Percentiles rank a stretch among this genome's conserved stretches.
Evolutionary conservation across 2,329 filamentous ascomycete genomes (phyloP).

Genomic region (Leptodontidium sp.): DNA sequence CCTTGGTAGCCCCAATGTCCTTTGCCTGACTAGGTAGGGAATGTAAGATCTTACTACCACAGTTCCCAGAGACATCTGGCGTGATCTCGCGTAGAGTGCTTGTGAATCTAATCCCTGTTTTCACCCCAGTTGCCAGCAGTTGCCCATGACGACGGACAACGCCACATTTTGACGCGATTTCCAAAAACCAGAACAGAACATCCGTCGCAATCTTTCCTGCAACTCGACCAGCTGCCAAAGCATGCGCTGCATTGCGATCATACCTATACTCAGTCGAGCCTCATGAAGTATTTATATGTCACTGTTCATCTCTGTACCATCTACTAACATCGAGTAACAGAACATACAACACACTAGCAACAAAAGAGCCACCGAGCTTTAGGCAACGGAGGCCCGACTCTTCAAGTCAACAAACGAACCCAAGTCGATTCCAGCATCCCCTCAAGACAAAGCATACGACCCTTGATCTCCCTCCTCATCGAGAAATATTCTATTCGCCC

Average conservation of each 20-base stretch:
- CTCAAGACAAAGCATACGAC: conserved; percentile 8
- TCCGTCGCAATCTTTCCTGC: background rate
- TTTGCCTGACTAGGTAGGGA: background rate
- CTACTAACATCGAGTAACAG: conserved; percentile 25
- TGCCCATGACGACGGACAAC: conserved; percentile 30
- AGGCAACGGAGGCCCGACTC: conserved; percentile 23
- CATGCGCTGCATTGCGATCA: background rate
- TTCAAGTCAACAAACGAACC: conserved; percentile 26
- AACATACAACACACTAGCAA: conserved; percentile 36
- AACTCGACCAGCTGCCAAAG: background rate
- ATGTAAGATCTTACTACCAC: background rate
- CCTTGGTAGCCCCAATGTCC: background rate
- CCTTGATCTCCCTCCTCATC: conserved; percentile 21
- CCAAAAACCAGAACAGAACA: background rate
- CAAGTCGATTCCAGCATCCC: background rate
- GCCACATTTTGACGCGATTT: conserved; percentile 18
- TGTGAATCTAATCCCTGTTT: background rate
- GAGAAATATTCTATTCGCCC: conserved; percentile 18
- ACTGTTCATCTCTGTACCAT: background rate
- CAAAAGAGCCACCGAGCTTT: conserved; percentile 30
- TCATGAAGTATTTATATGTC: conserved; percentile 30
- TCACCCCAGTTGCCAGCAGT: background rate
- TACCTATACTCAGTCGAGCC: background rate
- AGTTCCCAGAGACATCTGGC: background rate
- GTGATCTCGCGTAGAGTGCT: conserved; percentile 24